These are phyloP conservation scores for Candida silvatica DNA, from an alignment of 805 yeast genomes.

Conservation along the genomic window DNA sequence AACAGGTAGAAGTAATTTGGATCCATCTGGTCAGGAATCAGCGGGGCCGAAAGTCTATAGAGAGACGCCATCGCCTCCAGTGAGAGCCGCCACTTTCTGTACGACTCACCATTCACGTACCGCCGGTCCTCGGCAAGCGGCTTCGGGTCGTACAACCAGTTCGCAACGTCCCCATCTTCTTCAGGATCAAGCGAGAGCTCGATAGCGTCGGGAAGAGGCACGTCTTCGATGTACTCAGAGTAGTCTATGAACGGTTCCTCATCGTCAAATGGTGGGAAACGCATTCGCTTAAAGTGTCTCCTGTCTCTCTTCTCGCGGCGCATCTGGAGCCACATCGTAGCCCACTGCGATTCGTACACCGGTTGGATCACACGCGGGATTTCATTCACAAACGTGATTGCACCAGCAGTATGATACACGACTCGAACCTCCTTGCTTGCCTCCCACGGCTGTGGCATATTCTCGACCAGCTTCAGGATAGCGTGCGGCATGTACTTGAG, in stretches of 20 bases:
- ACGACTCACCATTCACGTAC: constrained; percentile 69
- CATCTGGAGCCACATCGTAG: constrained; percentile 88
- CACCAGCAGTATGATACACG: constrained; percentile 85
- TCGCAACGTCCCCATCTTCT: constrained; percentile 52
- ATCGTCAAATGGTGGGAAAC: constrained; percentile 95
- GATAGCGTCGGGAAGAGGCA: constrained; percentile 67
- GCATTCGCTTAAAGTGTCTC: constrained; percentile 80
- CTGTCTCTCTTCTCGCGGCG: constrained; percentile 90
- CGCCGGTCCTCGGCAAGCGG: constrained; percentile 55
- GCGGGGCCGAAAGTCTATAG: constrained; percentile 61
- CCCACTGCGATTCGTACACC: constrained; percentile 92
- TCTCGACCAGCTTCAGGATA: constrained; percentile 75
- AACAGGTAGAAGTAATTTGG: constrained; percentile 62
- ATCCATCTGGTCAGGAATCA: constrained; percentile 45
- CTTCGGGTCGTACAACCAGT: constrained; percentile 75
- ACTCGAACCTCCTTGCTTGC: constrained; percentile 76
- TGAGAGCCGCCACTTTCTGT: constrained; percentile 61
- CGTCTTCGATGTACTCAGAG: constrained; percentile 67
- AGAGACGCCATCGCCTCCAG: constrained; percentile 56
- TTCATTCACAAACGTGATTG: constrained; percentile 92
- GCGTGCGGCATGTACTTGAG: constrained; percentile 96
- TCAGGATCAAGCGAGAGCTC: constrained; percentile 54
- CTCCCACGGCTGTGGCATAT: constrained; percentile 99
- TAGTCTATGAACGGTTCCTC: constrained; percentile 90
- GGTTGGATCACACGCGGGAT: constrained; percentile 89